These are phyloP conservation scores for Metrosideros polymorpha DNA, from an alignment of 441 rosid genomes.

Conservation along the genomic window DNA sequence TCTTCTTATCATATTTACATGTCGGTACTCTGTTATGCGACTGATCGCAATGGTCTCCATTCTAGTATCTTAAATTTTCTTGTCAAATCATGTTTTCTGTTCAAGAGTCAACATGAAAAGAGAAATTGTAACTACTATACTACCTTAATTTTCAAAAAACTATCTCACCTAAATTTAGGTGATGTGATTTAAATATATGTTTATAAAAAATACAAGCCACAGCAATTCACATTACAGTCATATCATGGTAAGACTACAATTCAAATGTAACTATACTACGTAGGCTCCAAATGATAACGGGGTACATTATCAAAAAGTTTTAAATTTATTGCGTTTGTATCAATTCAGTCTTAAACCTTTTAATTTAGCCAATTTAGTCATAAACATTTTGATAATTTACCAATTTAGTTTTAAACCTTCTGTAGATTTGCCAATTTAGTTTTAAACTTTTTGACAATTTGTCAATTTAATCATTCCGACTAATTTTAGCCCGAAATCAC, in stretches of 20 bases:
- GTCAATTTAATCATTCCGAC: neutral
- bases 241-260: no score
- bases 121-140: no score
- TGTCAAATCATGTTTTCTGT: neutral
- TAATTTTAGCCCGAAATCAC: neutral
- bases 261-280: no score
- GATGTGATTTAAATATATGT: neutral
- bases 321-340: no score
- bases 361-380: no score
- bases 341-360: no score
- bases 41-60: neutral
- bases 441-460: neutral
- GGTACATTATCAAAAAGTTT: no score
- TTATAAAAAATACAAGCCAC: neutral
- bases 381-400: no score
- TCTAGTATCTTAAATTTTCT: neutral
- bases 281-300: no score
- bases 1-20: neutral
- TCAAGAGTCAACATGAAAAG: neutral
- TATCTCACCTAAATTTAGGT: neutral
- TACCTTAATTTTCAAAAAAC: neutral
- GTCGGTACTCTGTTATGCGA: accelerated
- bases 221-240: neutral
- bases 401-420: no score
- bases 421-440: neutral